Base-by-base conservation (phyloP, 371 early-diverging fungal genomes). In the Fennellomyces sp. region DNA sequence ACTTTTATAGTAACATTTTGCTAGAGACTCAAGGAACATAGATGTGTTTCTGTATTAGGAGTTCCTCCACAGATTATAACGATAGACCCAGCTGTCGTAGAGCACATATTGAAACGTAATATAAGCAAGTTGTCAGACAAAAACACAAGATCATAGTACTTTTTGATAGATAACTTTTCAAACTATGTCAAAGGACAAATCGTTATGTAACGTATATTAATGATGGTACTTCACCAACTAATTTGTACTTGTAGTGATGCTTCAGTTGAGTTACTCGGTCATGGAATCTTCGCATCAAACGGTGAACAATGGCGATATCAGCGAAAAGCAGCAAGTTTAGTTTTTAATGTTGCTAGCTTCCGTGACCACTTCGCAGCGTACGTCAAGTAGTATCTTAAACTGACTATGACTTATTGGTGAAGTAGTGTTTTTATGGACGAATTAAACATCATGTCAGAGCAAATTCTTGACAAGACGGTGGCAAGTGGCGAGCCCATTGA, bases 211-310 rank as follows among this genome's bases (percentile, higher is more conserved):
- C n/a, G n/a, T n/a, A n/a, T n/a, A n/a, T n/a, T n/a, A n/a, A n/a
- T n/a, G n/a, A n/a, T n/a, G n/a, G n/a, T n/a, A n/a, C n/a, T n/a
- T n/a, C n/a, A n/a, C n/a, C n/a, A n/a, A n/a, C n/a, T n/a, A n/a
- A n/a, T n/a, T n/a, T n/a, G n/a, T n/a, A n/a, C n/a, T n/a, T n/a
- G n/a, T n/a, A n/a, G n/a, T n/a, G n/a, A n/a, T n/a, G n/a, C n/a
- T n/a, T 15, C 17, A 5, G 39, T 5, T 11, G 39, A 39, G 5
- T 39, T 58, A 60, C 28, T 88, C 21, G 88, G 88, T 29, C 69
- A 88, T 56, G 89, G 88, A 23, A 89, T 89, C 60, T 88, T 89
- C 68, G 75, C 77, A 66, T 68, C 72, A 12, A 85, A 88, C 64
- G 88, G 89, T 23, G 71, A 80, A 15, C 29, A 70, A 5, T 88